Base-by-base conservation (phyloP, 1,284 basidiomycete species). In the Malassezia yamatoensis region DNA sequence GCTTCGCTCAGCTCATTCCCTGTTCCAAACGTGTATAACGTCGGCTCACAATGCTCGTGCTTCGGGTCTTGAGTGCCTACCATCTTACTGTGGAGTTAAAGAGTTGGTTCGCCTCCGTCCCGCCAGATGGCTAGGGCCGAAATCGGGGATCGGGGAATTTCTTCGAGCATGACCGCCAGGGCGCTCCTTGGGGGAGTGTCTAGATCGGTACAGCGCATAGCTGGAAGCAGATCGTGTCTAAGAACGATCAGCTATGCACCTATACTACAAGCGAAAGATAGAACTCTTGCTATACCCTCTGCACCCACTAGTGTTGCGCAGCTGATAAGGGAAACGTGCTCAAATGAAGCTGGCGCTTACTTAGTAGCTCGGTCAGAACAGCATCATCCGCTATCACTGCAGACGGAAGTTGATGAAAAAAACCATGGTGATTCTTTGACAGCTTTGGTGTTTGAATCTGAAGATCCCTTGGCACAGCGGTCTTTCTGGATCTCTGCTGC, bases 1-100 rank as follows among this genome's bases (percentile, higher is more conserved):
- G 82, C 80, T 37, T 66, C 61, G n/a, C 75, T 73, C 18, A 78
- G 67, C 29, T 67, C 61, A 58, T 81, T 78, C 15, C 79, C 65
- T 53, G 81, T 77, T 5, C 81, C 65, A 73, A 96, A 93, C 1
- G 84, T 82, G 79, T 82, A 81, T 61, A 98, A 80, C 50, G 89
- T 78, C 24, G 90, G 86, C 16, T 40, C 49, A 35, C 36, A 3
- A 12, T 51, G 41, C 16, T 24, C 43, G 49, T 76, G 51, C 18
- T 51, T 46, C 16, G 50, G 47, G n/a, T 36, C 47, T 36, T 47
- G 33, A 35, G 45, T 47, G n/a, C 45, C 45, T 20, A 34, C 33
- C 45, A 47, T 47, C 32, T 21, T 47, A 12, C 34, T 47, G 33
- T 45, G 43, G 43, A 45, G 43, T 32, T 16, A 45, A 45, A 34